Percentiles rank a stretch among this genome's conserved stretches.
phyloP scores from a whole-genome alignment of 2,329 filamentous ascomycete genomes.

The Calonectria multiphialidica region DNA sequence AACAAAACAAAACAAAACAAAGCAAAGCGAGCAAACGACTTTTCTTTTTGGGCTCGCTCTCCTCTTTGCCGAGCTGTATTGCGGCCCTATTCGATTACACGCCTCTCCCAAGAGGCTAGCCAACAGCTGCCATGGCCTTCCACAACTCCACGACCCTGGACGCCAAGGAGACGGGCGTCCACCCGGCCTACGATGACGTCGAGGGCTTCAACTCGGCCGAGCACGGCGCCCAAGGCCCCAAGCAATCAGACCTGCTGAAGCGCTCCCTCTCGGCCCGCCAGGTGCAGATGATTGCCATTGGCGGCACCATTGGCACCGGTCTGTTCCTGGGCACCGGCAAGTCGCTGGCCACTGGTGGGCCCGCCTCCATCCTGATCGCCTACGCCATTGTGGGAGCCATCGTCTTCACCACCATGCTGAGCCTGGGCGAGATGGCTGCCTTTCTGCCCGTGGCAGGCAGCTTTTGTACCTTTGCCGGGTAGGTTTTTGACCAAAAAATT shows the following conservation, averaged over 20 bases:
- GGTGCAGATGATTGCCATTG: slow-evolving; percentile 76
- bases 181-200: slow-evolving; percentile 33
- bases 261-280: slow-evolving; percentile 71
- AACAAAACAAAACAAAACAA: not conserved
- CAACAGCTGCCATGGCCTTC: slow-evolving; percentile 24
- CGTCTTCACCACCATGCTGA: slow-evolving; percentile 70
- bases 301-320: slow-evolving; percentile 70
- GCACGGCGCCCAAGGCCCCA: slow-evolving; percentile 25
- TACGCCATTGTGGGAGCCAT: slow-evolving; percentile 69
- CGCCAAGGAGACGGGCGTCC: slow-evolving; percentile 29
- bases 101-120: not conserved
- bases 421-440: slow-evolving; percentile 71
- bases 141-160: slow-evolving; percentile 17
- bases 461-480: slow-evolving; percentile 63
- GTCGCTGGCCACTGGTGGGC: slow-evolving; percentile 69
- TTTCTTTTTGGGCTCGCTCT: not conserved
- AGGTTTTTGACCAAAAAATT: slow-evolving; percentile 53
- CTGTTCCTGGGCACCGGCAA: slow-evolving; percentile 73
- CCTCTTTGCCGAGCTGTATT: not conserved
- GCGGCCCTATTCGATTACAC: not conserved
- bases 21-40: not conserved
- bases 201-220: slow-evolving; percentile 26
- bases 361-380: slow-evolving; percentile 68
- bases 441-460: slow-evolving; percentile 64
- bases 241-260: slow-evolving; percentile 59